Percentiles rank a stretch among this genome's conserved stretches.
phyloP scores from a whole-genome alignment of 1,284 basidiomycete species.

The Pseudozyma hubeiensis region DNA sequence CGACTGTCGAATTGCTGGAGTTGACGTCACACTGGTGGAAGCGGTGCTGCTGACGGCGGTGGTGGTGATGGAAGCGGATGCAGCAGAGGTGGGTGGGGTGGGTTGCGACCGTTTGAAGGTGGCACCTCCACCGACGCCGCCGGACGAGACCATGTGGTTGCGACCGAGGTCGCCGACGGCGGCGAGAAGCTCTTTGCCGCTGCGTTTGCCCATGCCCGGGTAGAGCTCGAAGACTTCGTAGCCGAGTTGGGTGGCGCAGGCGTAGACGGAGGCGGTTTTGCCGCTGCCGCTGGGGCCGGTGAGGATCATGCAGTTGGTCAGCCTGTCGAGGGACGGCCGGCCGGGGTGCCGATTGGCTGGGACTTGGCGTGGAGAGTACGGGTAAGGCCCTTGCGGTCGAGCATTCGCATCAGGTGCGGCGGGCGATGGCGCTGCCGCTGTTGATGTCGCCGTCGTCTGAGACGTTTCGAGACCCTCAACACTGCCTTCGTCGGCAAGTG shows the following conservation, averaged over 20 bases:
- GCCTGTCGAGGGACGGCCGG: constrained; percentile 13
- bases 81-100: background rate
- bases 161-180: constrained; percentile 91
- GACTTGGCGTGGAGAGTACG: too few relatives aligned
- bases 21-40: background rate
- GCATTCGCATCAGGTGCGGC: background rate
- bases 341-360: background rate
- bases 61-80: too few relatives aligned
- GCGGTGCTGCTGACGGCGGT: background rate
- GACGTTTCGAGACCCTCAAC: constrained; percentile 5
- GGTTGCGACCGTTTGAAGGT: constrained; percentile 11
- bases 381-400: too few relatives aligned
- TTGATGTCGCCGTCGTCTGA: background rate
- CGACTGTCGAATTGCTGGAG: constrained; percentile 76
- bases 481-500: constrained; percentile 4
- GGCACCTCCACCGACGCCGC: constrained; percentile 54
- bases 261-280: constrained; percentile 66
- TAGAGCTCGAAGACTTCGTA: constrained; percentile 98
- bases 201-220: constrained; percentile 85
- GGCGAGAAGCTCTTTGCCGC: constrained; percentile 80
- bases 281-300: constrained; percentile 74
- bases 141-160: constrained; percentile 73
- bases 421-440: background rate
- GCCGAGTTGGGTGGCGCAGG: constrained; percentile 75
- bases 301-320: constrained; percentile 73